Percentiles rank a stretch among this genome's conserved stretches.
Evolutionary conservation across 2,329 filamentous ascomycete genomes (phyloP).

Genomic region (Colletotrichum tofieldiae): DNA sequence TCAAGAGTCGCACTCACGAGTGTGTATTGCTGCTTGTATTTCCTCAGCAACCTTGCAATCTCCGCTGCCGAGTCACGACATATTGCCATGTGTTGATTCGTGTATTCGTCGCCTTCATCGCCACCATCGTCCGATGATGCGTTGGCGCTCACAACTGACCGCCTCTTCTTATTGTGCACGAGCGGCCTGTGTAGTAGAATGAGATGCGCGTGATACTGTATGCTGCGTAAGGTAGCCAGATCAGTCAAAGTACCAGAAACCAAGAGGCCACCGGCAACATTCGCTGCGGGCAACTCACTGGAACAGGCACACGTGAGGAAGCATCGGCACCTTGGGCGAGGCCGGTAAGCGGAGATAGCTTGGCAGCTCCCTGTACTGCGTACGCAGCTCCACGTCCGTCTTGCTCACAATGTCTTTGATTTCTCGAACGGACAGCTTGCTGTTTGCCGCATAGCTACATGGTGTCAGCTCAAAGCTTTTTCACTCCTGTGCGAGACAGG

Average conservation of each 20-base stretch:
- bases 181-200: constrained; percentile 47
- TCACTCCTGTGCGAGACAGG: too few species aligned
- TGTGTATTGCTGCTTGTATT: constrained; percentile 46
- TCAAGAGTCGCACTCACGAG: constrained; percentile 35
- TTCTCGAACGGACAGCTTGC: constrained; percentile 21
- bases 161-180: constrained; percentile 17
- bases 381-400: constrained; percentile 42
- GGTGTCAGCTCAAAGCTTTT: neutral
- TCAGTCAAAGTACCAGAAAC: neutral
- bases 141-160: neutral
- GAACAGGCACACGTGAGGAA: constrained; percentile 47
- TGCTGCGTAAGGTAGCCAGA: constrained; percentile 30
- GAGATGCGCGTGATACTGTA: constrained; percentile 46
- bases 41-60: constrained; percentile 43
- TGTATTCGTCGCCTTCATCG: neutral
- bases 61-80: constrained; percentile 46
- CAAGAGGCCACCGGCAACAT: too few species aligned
- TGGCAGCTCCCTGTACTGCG: constrained; percentile 42
- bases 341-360: constrained; percentile 41
- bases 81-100: constrained; percentile 40
- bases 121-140: neutral
- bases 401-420: constrained; percentile 43
- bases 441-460: constrained; percentile 26
- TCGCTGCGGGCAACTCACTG: constrained; percentile 41
- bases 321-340: constrained; percentile 36